phyloP scores from a whole-genome alignment of 805 yeast species.

The Torulaspora indica region DNA sequence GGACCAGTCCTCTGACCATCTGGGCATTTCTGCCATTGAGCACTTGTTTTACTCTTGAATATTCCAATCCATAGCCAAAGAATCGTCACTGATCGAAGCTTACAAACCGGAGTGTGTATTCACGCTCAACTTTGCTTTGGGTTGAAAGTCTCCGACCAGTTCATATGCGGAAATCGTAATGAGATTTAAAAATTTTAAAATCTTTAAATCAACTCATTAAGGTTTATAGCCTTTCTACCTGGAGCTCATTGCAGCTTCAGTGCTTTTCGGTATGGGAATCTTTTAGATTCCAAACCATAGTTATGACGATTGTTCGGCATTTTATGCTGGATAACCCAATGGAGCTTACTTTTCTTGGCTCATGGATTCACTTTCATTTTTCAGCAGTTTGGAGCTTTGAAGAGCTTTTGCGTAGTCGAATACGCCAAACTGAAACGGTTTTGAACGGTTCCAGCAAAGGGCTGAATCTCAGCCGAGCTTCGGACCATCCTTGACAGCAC shows the following conservation, averaged over 20 bases:
- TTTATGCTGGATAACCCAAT: conserved; percentile 53
- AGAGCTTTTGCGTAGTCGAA: conserved; percentile 55
- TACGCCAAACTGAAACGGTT: conserved; percentile 48
- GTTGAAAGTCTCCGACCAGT: conserved; percentile 82
- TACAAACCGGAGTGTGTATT: conserved; percentile 43
- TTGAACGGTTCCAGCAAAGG: neutral
- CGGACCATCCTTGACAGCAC: neutral
- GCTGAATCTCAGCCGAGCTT: conserved; percentile 13
- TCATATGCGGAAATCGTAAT: conserved; percentile 57
- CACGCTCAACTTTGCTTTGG: conserved; percentile 51
- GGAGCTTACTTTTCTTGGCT: conserved; percentile 74
- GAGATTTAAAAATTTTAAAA: conserved; percentile 40
- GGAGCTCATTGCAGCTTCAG: conserved; percentile 13
- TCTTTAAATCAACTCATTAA: conserved; percentile 39
- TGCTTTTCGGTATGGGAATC: conserved; percentile 59
- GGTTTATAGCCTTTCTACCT: conserved; percentile 19
- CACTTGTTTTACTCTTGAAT: conserved; percentile 10
- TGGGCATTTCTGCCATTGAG: conserved; percentile 1
- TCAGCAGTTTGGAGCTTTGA: conserved; percentile 31
- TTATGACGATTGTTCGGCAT: conserved; percentile 57
- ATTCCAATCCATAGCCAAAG: conserved; percentile 61
- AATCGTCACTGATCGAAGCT: conserved; percentile 70
- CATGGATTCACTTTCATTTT: conserved; percentile 47
- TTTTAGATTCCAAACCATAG: conserved; percentile 59
- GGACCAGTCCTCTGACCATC: neutral